phyloP scores from a whole-genome alignment of 164 flowering plant species.

The Nymphaea colorata region DNA sequence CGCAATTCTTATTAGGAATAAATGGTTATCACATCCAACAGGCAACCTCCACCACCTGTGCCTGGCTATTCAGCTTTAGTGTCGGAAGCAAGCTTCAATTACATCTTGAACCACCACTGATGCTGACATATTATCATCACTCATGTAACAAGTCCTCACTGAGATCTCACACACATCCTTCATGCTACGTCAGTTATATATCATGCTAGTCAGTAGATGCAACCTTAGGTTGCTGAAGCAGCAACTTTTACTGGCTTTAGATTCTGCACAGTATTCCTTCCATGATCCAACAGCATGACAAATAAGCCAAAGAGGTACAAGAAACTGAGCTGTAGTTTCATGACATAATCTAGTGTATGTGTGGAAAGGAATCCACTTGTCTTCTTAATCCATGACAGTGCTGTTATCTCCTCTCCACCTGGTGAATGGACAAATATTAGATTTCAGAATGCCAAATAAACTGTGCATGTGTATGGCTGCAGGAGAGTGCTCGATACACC shows the following conservation, averaged over 20 bases:
- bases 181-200: too few species aligned
- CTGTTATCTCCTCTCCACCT: neutral
- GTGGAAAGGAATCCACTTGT: neutral
- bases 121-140: too few species aligned
- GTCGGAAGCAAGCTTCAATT: neutral
- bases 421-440: neutral
- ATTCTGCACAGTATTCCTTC: neutral
- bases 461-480: neutral
- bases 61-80: too few species aligned
- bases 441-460: neutral
- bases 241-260: neutral
- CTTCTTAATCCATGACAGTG: neutral
- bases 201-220: neutral
- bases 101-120: neutral
- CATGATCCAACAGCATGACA: slow-evolving; percentile 8
- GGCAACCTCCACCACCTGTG: too few species aligned
- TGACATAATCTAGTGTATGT: neutral
- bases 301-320: slow-evolving; percentile 18
- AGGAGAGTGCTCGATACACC: neutral
- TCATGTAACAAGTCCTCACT: too few species aligned
- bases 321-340: slow-evolving; percentile 9
- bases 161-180: too few species aligned
- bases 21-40: too few species aligned
- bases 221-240: neutral
- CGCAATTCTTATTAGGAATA: too few species aligned